Conservation (phyloP, 2,329 filamentous ascomycete genomes). For the Beauveria rudraprayagi region DNA sequence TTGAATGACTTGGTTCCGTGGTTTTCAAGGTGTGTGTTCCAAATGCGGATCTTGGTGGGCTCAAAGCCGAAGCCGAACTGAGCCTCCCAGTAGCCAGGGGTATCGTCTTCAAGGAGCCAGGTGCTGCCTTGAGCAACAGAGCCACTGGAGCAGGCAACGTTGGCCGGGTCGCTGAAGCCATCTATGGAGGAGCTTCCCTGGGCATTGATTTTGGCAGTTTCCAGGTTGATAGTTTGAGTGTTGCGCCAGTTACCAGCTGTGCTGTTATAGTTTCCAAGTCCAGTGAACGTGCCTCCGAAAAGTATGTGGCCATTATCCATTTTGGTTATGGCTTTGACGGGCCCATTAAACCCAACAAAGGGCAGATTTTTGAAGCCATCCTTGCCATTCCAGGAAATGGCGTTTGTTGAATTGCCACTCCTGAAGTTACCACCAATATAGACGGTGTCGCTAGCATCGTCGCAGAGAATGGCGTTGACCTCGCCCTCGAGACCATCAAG, state of each 20-base stretch:
- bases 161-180: constrained; percentile 68
- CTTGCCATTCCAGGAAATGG: constrained; percentile 67
- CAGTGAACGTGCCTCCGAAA: constrained; percentile 86
- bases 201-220: constrained; percentile 64
- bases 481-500: constrained; percentile 74
- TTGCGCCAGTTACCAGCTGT: constrained; percentile 54
- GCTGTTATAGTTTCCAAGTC: constrained; percentile 67
- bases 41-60: constrained; percentile 78
- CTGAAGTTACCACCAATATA: constrained; percentile 87
- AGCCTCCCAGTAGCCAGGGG: constrained; percentile 75
- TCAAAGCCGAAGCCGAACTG: constrained; percentile 75
- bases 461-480: constrained; percentile 77
- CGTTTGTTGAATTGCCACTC: constrained; percentile 76
- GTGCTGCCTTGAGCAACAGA: constrained; percentile 65
- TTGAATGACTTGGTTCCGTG: constrained; percentile 84
- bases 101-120: constrained; percentile 68
- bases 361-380: constrained; percentile 71
- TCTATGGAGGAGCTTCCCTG: constrained; percentile 51
- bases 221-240: constrained; percentile 76
- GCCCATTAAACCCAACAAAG: constrained; percentile 91
- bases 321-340: constrained; percentile 77
- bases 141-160: constrained; percentile 68
- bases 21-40: constrained; percentile 78
- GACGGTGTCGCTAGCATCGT: constrained; percentile 66
- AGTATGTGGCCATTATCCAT: constrained; percentile 75